Conservation (phyloP, 768 basidiomycete genomes). For the Pleurotus salmoneostramineus region DNA sequence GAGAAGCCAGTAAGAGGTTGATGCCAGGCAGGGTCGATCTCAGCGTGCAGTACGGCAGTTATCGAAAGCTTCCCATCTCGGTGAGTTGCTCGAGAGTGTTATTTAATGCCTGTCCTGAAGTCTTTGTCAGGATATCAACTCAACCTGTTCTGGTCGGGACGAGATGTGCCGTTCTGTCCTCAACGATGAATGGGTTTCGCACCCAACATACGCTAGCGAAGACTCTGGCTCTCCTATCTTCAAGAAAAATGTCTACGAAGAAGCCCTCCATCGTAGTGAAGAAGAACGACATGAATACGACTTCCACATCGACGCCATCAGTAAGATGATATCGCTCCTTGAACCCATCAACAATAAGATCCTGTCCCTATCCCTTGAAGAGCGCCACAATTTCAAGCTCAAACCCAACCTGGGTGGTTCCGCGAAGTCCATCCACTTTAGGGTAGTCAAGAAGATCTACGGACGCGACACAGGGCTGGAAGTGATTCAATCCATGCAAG, state of each 20-base stretch:
- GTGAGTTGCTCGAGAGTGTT: slow-evolving; percentile 42
- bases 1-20: slow-evolving; percentile 16
- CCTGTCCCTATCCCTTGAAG: slow-evolving; percentile 70
- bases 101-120: not conserved
- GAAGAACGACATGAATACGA: slow-evolving; percentile 99
- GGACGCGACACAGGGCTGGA: slow-evolving; percentile 81
- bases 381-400: slow-evolving; percentile 76
- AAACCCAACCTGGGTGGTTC: slow-evolving; percentile 87
- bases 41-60: slow-evolving; percentile 81
- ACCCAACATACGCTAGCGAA: slow-evolving; percentile 93
- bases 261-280: slow-evolving; percentile 92
- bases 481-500: slow-evolving; percentile 86
- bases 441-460: slow-evolving; percentile 96
- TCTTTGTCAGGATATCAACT: slow-evolving; percentile 67
- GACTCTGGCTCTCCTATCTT: slow-evolving; percentile 88
- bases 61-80: slow-evolving; percentile 73
- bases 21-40: slow-evolving; percentile 60
- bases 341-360: slow-evolving; percentile 93
- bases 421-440: slow-evolving; percentile 86
- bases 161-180: slow-evolving; percentile 95
- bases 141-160: slow-evolving; percentile 92
- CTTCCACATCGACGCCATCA: slow-evolving; percentile 95
- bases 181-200: slow-evolving; percentile 98
- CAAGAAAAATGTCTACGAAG: slow-evolving; percentile 95
- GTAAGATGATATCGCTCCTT: slow-evolving; percentile 84